Conservation (phyloP, 495 filamentous ascomycete species). For the Poronia punctata region DNA sequence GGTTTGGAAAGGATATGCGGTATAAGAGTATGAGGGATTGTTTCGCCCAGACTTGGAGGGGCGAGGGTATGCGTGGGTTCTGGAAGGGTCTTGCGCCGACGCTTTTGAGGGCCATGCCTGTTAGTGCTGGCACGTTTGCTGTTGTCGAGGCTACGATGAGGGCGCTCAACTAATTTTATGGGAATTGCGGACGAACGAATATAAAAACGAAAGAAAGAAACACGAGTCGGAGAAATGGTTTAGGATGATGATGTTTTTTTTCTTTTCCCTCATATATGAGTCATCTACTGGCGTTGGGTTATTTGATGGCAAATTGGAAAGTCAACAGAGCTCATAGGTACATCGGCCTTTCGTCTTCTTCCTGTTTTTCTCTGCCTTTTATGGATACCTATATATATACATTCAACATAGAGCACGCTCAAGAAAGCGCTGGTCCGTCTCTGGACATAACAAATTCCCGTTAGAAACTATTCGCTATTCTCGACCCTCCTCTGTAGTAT, state of each 20-base stretch:
- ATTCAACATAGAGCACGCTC: constrained; percentile 11
- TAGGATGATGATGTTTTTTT: too few species aligned
- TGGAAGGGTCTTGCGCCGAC: constrained; percentile 97
- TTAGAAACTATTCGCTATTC: constrained; percentile 33
- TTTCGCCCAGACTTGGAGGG: constrained; percentile 72
- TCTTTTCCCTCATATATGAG: too few species aligned
- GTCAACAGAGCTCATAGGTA: too few species aligned
- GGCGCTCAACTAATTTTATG: constrained; percentile 43
- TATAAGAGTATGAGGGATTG: constrained; percentile 84
- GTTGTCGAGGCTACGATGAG: constrained; percentile 65
- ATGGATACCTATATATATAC: too few species aligned
- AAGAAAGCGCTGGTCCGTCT: too few species aligned
- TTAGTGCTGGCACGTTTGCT: constrained; percentile 93
- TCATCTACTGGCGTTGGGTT: constrained; percentile 7
- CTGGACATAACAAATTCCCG: too few species aligned
- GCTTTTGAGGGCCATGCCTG: constrained; percentile 91
- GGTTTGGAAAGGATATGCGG: constrained; percentile 56
- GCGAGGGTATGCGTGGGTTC: constrained; percentile 77
- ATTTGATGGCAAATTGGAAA: not conserved
- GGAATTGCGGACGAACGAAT: not conserved
- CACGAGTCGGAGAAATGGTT: not conserved
- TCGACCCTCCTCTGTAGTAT: constrained; percentile 78
- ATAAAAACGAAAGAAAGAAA: not conserved
- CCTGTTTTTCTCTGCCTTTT: not conserved
- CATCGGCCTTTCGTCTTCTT: too few species aligned